phyloP scores from a whole-genome alignment of 2,329 filamentous ascomycete species.

The Blastomyces emzantsi region DNA sequence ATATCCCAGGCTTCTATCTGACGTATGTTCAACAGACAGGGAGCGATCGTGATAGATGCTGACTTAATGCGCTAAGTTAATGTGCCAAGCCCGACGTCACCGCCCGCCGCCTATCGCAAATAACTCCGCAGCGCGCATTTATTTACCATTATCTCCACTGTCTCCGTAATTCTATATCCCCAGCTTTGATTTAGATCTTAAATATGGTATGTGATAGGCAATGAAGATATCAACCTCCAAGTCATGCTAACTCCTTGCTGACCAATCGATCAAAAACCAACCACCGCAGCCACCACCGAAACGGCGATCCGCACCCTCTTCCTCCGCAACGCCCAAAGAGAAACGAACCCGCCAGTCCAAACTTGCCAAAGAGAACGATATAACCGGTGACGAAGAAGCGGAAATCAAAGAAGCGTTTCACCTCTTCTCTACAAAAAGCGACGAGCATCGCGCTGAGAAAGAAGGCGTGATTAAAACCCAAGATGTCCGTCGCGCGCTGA shows the following conservation, averaged over 20 bases:
- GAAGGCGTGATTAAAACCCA: constrained; percentile 58
- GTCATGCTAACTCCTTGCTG: neutral
- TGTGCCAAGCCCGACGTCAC: constrained; percentile 5
- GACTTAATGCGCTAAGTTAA: neutral
- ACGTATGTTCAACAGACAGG: neutral
- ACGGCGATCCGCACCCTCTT: constrained; percentile 26
- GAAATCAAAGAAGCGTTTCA: constrained; percentile 87
- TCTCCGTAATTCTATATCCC: neutral
- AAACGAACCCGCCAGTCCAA: constrained; percentile 59
- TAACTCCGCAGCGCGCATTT: neutral
- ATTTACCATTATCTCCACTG: neutral
- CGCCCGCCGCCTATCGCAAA: neutral
- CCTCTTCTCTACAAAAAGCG: constrained; percentile 54
- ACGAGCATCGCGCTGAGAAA: constrained; percentile 62
- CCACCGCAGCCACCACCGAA: constrained; percentile 29
- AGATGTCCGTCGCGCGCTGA: constrained; percentile 62
- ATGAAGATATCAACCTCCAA: neutral
- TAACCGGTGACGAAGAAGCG: constrained; percentile 72
- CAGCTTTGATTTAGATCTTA: neutral
- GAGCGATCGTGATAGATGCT: neutral
- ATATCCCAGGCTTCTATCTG: constrained; percentile 5
- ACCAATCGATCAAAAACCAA: neutral
- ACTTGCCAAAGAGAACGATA: constrained; percentile 84
- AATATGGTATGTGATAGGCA: neutral
- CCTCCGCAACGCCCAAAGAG: constrained; percentile 25